Percentiles rank a stretch among this genome's conserved stretches.
These are phyloP conservation scores for Crinitomyces ghanaensis DNA, from an alignment of 805 yeast species.

Conservation along the genomic window DNA sequence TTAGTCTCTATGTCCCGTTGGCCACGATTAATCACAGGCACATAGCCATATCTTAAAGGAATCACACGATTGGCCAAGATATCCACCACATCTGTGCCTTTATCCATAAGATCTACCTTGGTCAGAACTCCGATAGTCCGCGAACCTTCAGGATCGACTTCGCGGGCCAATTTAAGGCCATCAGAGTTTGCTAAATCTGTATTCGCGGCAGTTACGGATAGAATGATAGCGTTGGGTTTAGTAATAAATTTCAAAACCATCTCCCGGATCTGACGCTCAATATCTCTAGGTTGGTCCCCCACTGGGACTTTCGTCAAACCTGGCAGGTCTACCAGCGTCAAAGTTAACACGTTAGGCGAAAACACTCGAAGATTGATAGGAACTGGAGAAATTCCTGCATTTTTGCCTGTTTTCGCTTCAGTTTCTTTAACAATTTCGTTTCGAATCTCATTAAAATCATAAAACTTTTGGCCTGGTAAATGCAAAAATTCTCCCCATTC, in stretches of 20 bases:
- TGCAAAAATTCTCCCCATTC: constrained; percentile 99
- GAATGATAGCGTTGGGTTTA: constrained; percentile 88
- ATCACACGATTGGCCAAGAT: constrained; percentile 91
- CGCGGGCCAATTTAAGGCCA: constrained; percentile 90
- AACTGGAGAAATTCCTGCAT: constrained; percentile 77
- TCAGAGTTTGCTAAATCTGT: constrained; percentile 96
- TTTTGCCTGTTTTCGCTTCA: constrained; percentile 59
- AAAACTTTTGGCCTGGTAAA: constrained; percentile 77
- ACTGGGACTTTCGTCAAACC: constrained; percentile 98
- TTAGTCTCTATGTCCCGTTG: constrained; percentile 87
- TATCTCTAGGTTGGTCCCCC: constrained; percentile 97
- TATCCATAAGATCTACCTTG: constrained; percentile 94
- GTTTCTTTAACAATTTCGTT: constrained; percentile 86
- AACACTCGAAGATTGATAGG: constrained; percentile 91
- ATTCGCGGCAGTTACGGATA: constrained; percentile 93
- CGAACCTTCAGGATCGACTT: constrained; percentile 91
- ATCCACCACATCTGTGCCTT: constrained; percentile 94
- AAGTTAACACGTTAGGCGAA: constrained; percentile 88
- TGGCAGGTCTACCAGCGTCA: constrained; percentile 92
- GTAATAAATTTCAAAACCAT: constrained; percentile 88
- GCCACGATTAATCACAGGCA: constrained; percentile 95
- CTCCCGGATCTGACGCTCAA: constrained; percentile 86
- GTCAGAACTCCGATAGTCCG: constrained; percentile 96
- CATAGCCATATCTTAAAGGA: constrained; percentile 90
- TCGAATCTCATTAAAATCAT: constrained; percentile 81